Evolutionary conservation across 2,329 filamentous ascomycete genomes (phyloP), one percentile per base, ranked within the genome.

Genomic region (Fusarium subglutinans): DNA sequence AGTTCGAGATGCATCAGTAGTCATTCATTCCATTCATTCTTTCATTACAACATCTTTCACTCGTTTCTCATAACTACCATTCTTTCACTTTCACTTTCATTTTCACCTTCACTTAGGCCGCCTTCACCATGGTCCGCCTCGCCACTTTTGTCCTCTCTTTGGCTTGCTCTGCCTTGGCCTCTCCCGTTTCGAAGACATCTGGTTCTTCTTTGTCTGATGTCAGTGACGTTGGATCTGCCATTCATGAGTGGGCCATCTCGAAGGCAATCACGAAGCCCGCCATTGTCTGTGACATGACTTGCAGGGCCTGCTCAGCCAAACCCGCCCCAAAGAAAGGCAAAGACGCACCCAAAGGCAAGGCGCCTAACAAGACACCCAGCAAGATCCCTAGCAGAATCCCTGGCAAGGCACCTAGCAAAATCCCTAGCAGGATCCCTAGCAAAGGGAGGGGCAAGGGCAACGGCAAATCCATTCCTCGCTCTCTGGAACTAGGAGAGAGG

Each of bases 1-100:
- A 40, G 10, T 1, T 26, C 0, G 11, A 28, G 24, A 22, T 9
- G 0, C 3, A 6, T 28, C 51, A 54, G 5, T 17, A 40, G 20
- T 54, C 51, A n/a, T 54, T 54, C 51, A 14, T 54, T 54, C 51
- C 51, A n/a, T 54, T 54, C 51, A 14, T 54, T 54, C 51, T 28
- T 18, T 28, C 20, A 38, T 28, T 13, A 8, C 18, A 54, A n/a
- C 8, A 14, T 2, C 8, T 13, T n/a, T 28, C 35, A 54, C 51
- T 54, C 51, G 2, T 54, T 40, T 54, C 11, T 28, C 14, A 10
- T 22, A 28, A n/a, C 8, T 28, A 4, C 13, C 20, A 13, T 8
- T 54, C 41, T 11, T 47, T 47, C 6, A 15, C n/a, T 18, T 53
- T 53, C 22, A 18, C 17, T 33, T 30, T 22, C 45, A 48, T 22